phyloP scores from a whole-genome alignment of 192 early-diverging fungal genomes.

The Podochytrium sp. region DNA sequence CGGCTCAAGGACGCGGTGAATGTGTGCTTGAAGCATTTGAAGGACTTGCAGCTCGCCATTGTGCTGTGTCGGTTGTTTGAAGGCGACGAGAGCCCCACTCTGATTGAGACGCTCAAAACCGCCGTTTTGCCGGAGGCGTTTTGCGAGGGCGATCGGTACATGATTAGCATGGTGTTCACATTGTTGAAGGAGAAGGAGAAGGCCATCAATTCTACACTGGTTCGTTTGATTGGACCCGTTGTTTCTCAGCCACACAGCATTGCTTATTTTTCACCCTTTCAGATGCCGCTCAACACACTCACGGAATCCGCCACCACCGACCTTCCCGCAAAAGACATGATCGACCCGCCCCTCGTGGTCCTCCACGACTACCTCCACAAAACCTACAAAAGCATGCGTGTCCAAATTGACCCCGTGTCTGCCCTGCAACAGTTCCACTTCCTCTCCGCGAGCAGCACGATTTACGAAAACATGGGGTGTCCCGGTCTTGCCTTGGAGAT shows the following conservation, averaged over 20 bases:
- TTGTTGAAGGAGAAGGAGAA: constrained; percentile 60
- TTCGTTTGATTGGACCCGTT: constrained; percentile 30
- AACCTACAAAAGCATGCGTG: constrained; percentile 51
- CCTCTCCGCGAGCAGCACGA: constrained; percentile 59
- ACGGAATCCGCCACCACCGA: background rate
- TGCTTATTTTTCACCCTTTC: constrained; percentile 17
- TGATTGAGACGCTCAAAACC: constrained; percentile 34
- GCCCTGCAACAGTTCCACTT: constrained; percentile 62
- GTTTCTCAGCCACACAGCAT: background rate
- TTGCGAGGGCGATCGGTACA: constrained; percentile 68
- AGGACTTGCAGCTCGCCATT: constrained; percentile 92
- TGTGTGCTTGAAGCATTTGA: constrained; percentile 88
- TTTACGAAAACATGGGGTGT: constrained; percentile 81
- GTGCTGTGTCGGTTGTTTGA: constrained; percentile 90
- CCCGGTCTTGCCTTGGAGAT: constrained; percentile 78
- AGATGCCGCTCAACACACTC: constrained; percentile 40
- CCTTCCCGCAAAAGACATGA: constrained; percentile 17
- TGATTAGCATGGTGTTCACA: constrained; percentile 57
- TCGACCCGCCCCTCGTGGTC: constrained; percentile 74
- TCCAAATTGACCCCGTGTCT: constrained; percentile 53
- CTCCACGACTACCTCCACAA: constrained; percentile 70
- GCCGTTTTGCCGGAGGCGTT: constrained; percentile 61
- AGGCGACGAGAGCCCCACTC: constrained; percentile 52
- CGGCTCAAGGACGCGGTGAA: constrained; percentile 88
- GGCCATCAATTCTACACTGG: constrained; percentile 65